A percentile compares a stretch with the other conserved stretches of the same genome.
phyloP scores from a whole-genome alignment of 192 early-diverging fungal genomes.

The Pilobolus umbonatus region DNA sequence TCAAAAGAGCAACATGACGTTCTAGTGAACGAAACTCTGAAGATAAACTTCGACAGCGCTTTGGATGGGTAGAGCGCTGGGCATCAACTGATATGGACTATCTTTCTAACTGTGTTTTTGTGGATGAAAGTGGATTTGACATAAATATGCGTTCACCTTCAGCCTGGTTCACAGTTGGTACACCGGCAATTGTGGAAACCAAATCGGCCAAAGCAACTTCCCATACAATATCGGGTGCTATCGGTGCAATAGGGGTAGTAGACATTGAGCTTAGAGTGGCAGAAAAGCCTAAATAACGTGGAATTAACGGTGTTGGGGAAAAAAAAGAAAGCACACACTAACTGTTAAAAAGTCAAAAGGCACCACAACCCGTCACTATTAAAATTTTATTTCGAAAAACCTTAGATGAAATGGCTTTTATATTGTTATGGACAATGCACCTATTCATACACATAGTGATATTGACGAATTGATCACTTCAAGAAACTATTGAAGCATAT shows the following conservation, averaged over 20 bases:
- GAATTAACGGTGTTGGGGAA: neutral
- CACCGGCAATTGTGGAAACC: constrained; percentile 5
- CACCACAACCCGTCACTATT: constrained; percentile 4
- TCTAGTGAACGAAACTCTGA: neutral
- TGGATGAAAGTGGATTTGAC: constrained; percentile 15
- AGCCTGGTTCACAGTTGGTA: constrained; percentile 7
- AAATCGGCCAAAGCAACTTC: constrained; percentile 4
- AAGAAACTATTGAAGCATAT: constrained; percentile 7
- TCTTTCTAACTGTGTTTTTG: constrained; percentile 15
- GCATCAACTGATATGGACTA: constrained; percentile 14
- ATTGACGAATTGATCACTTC: constrained; percentile 8
- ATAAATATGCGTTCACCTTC: constrained; percentile 10
- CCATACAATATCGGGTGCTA: constrained; percentile 11
- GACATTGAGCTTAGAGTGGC: constrained; percentile 11
- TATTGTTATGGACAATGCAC: constrained; percentile 22
- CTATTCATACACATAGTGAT: neutral
- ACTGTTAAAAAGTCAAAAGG: constrained; percentile 1
- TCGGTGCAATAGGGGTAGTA: constrained; percentile 7
- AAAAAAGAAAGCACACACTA: constrained; percentile 4
- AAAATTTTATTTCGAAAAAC: constrained; percentile 11
- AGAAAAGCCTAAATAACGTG: constrained; percentile 3
- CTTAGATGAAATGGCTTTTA: constrained; percentile 11
- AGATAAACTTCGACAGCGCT: constrained; percentile 1
- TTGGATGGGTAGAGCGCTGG: constrained; percentile 5
- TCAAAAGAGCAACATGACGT: constrained; percentile 1